Percentiles rank a stretch among this genome's conserved stretches.
Evolutionary conservation across 192 early-diverging fungal genomes (phyloP).

Genomic region (Piromyces sp.): DNA sequence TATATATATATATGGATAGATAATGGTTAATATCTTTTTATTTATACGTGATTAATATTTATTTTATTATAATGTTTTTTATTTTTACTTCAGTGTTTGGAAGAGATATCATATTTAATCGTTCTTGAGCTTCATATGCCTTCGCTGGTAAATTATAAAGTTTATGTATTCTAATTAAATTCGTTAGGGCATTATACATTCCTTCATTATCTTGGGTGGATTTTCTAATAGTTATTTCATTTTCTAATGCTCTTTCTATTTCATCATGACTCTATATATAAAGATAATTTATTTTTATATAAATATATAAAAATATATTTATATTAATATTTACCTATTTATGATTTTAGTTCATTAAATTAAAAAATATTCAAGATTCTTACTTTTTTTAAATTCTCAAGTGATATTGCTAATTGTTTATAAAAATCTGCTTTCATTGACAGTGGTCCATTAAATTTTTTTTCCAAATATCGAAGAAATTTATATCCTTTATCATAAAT

Average conservation of each 20-base stretch:
- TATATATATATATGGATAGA: background rate
- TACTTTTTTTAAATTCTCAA: background rate
- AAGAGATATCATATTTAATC: background rate
- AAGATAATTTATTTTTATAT: too few relatives aligned
- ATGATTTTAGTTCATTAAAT: too few relatives aligned
- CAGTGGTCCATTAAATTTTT: background rate
- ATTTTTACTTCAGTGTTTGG: background rate
- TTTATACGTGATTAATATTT: too few relatives aligned
- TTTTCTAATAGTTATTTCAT: background rate
- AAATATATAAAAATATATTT: too few relatives aligned
- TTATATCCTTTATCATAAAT: background rate
- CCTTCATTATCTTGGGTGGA: background rate
- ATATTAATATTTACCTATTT: too few relatives aligned
- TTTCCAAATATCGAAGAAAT: background rate
- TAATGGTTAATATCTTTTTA: too few relatives aligned
- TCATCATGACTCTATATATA: background rate
- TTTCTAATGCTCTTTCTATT: background rate
- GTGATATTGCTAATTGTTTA: background rate
- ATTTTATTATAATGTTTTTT: too few relatives aligned
- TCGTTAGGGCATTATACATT: background rate
- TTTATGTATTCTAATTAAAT: background rate
- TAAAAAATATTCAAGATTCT: too few relatives aligned
- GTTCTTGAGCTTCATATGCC: background rate
- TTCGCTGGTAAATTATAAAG: background rate
- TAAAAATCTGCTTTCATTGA: background rate